A percentile compares a stretch with the other conserved stretches of the same genome.
phyloP scores from a whole-genome alignment of 2,329 filamentous ascomycete species.

The Atkinsonella texensis region DNA sequence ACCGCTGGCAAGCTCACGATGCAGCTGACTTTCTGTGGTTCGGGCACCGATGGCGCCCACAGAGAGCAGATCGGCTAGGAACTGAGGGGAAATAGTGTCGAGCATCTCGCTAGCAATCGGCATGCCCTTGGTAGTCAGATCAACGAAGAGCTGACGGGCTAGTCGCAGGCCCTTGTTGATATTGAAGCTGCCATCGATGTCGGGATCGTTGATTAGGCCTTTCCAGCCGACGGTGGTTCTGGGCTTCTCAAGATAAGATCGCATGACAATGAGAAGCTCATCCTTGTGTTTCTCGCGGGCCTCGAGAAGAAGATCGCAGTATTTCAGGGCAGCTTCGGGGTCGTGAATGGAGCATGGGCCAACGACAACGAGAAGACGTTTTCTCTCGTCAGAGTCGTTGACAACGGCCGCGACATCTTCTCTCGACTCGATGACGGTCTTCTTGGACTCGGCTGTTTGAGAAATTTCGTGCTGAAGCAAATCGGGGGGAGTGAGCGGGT shows the following conservation, averaged over 20 bases:
- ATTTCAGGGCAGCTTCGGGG: constrained; percentile 76
- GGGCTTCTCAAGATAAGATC: constrained; percentile 97
- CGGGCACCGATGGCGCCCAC: constrained; percentile 91
- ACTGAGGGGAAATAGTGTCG: constrained; percentile 97
- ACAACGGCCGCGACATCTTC: constrained; percentile 61
- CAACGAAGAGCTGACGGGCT: constrained; percentile 85
- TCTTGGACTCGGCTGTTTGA: constrained; percentile 43
- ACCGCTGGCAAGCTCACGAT: constrained; percentile 89
- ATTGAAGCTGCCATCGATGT: constrained; percentile 93
- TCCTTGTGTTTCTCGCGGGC: constrained; percentile 70
- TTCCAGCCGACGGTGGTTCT: constrained; percentile 98
- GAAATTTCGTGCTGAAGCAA: constrained; percentile 89
- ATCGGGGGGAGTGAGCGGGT: constrained; percentile 83
- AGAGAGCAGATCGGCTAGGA: constrained; percentile 89
- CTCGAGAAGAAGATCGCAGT: constrained; percentile 65
- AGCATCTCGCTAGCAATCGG: constrained; percentile 98
- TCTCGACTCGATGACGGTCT: constrained; percentile 61
- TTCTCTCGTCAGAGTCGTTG: constrained; percentile 65
- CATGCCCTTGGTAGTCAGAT: constrained; percentile 77
- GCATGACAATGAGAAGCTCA: constrained; percentile 84
- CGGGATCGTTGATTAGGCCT: constrained; percentile 96
- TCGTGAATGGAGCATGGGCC: constrained; percentile 98
- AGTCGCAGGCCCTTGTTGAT: constrained; percentile 97
- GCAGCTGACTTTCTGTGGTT: constrained; percentile 92
- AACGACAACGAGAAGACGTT: constrained; percentile 79